A percentile compares a stretch with the other conserved stretches of the same genome.
These are phyloP conservation scores for Gryganskiella cystojenkinii DNA, from an alignment of 192 early-diverging fungal genomes.

Conservation along the genomic window DNA sequence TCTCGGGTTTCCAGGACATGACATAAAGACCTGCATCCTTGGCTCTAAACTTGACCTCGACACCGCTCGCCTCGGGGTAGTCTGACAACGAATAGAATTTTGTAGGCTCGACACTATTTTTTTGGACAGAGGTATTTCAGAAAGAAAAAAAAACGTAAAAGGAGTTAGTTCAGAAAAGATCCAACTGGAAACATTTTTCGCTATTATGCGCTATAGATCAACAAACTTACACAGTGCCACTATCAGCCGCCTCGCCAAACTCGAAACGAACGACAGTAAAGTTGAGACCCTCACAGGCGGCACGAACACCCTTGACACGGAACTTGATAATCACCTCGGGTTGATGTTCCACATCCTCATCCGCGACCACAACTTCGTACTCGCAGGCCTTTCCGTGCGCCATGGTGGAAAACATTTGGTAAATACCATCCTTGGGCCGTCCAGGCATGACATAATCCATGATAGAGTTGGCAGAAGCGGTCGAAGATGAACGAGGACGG, in stretches of 20 bases:
- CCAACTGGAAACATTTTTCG: neutral
- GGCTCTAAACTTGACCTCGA: conserved; percentile 44
- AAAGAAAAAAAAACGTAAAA: neutral
- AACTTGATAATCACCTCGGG: conserved; percentile 50
- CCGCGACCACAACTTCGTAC: conserved; percentile 49
- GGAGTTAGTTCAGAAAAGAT: neutral
- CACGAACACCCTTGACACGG: conserved; percentile 42
- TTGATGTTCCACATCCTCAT: conserved; percentile 41
- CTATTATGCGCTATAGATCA: too few relatives aligned
- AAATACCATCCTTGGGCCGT: conserved; percentile 44
- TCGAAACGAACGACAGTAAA: conserved; percentile 45
- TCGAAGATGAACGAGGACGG: conserved; percentile 43
- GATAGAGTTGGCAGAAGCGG: conserved; percentile 45
- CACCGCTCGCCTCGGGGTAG: conserved; percentile 25
- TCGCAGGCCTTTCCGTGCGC: conserved; percentile 41
- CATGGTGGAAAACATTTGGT: conserved; percentile 45
- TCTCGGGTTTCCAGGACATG: conserved; percentile 46
- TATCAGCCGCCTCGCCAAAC: conserved; percentile 47
- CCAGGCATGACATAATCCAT: conserved; percentile 50
- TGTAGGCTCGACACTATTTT: conserved; percentile 44
- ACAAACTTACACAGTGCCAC: conserved; percentile 40
- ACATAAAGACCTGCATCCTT: conserved; percentile 48
- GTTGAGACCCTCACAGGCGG: conserved; percentile 45
- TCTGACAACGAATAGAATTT: conserved; percentile 32
- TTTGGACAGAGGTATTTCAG: too few relatives aligned